A percentile compares a stretch with the other conserved stretches of the same genome.
phyloP scores from a whole-genome alignment of 352 stramenopile genomes.

The Globisporangium iwayamae region DNA sequence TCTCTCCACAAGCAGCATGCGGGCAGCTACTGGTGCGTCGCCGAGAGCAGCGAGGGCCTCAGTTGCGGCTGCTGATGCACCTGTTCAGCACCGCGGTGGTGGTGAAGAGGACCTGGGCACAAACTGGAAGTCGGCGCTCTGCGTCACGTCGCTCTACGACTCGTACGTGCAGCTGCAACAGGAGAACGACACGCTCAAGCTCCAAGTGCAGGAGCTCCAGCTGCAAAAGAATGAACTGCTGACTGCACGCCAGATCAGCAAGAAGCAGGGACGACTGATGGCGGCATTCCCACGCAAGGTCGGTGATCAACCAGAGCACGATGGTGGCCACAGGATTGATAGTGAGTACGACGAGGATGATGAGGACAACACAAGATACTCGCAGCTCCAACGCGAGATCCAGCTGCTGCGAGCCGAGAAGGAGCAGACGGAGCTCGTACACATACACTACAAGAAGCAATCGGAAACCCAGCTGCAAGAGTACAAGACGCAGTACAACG shows the following conservation, averaged over 20 bases:
- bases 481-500: constrained; percentile 30
- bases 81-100: neutral
- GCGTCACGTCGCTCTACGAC: constrained; percentile 74
- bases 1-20: neutral
- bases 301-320: constrained; percentile 9
- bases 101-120: constrained; percentile 19
- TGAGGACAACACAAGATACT: neutral
- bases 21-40: neutral
- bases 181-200: constrained; percentile 42
- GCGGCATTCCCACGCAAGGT: neutral
- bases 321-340: constrained; percentile 17
- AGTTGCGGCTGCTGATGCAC: neutral
- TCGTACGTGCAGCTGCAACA: constrained; percentile 62
- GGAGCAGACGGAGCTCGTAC: constrained; percentile 29
- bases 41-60: neutral
- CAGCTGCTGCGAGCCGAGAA: constrained; percentile 52
- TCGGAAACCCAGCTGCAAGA: constrained; percentile 25
- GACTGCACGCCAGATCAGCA: constrained; percentile 15
- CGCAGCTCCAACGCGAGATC: constrained; percentile 40
- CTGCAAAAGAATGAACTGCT: constrained; percentile 31
- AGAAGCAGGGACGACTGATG: constrained; percentile 5
- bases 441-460: constrained; percentile 33
- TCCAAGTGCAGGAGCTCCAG: constrained; percentile 23
- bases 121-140: constrained; percentile 73
- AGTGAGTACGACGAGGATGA: constrained; percentile 18